Evolutionary conservation across 2,329 filamentous ascomycete species (phyloP).

Genomic region (Tolypocladium tropicale): DNA sequence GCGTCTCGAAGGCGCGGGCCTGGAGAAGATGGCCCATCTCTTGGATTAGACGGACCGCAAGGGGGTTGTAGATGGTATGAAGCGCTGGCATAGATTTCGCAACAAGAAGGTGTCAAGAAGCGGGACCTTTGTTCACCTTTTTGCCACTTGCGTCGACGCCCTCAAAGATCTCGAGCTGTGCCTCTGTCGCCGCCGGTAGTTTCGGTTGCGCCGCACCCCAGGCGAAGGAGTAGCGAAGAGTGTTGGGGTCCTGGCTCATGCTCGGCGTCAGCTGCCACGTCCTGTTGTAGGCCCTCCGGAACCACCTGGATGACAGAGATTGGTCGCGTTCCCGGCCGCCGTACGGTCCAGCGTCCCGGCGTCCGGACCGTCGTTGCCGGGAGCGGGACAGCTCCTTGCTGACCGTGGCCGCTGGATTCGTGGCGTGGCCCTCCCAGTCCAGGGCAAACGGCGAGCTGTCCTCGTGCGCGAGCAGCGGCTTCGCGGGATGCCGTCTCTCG

Average conservation of each 20-base stretch:
- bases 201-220: slow-evolving; percentile 32
- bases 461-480: background rate
- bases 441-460: slow-evolving; percentile 10
- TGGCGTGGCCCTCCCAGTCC: slow-evolving; percentile 34
- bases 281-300: slow-evolving; percentile 36
- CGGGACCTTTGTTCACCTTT: slow-evolving; percentile 2
- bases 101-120: background rate
- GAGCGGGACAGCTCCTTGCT: slow-evolving; percentile 26
- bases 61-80: no score
- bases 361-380: slow-evolving; percentile 22
- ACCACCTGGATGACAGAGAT: slow-evolving; percentile 27
- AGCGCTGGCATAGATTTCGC: background rate
- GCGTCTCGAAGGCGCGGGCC: slow-evolving; percentile 57
- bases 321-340: slow-evolving; percentile 19
- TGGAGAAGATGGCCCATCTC: slow-evolving; percentile 48
- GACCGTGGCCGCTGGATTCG: slow-evolving; percentile 24
- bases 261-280: slow-evolving; percentile 35
- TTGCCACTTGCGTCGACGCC: slow-evolving; percentile 25
- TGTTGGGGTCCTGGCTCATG: slow-evolving; percentile 24
- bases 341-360: slow-evolving; percentile 26
- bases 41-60: slow-evolving; percentile 14
- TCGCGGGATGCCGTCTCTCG: slow-evolving; percentile 14
- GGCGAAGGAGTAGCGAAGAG: slow-evolving; percentile 22
- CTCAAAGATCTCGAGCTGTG: slow-evolving; percentile 36
- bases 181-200: slow-evolving; percentile 18